These are phyloP conservation scores for Ilyonectria mors-panacis DNA, from an alignment of 2,329 filamentous ascomycete genomes.

Conservation along the genomic window DNA sequence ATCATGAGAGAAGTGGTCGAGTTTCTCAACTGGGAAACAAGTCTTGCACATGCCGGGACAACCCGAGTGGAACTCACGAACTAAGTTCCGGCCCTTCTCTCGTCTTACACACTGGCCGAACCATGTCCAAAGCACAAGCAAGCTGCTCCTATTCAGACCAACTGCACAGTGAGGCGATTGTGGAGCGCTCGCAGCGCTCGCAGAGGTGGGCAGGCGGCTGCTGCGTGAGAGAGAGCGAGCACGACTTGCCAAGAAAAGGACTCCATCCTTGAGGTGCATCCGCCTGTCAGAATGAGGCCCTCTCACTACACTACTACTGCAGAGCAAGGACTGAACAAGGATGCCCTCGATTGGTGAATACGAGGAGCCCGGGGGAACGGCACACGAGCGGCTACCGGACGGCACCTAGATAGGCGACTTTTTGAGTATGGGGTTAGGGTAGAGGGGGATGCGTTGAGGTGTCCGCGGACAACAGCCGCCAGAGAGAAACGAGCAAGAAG, in stretches of 20 bases:
- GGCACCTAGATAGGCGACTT: conserved; percentile 24
- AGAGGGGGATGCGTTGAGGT: background rate
- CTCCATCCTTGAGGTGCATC: conserved; percentile 23
- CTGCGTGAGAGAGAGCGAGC: conserved; percentile 15
- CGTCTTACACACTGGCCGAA: conserved; percentile 25
- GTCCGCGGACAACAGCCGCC: background rate
- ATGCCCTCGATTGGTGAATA: conserved; percentile 29
- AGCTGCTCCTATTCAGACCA: conserved; percentile 11
- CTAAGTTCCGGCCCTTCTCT: conserved; percentile 12
- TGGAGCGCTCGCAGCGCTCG: conserved; percentile 28
- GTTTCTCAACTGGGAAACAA: conserved; percentile 1
- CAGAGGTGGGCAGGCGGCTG: conserved; percentile 26
- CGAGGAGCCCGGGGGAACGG: conserved; percentile 29
- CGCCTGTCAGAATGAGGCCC: conserved; percentile 22
- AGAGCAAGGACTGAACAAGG: conserved; percentile 22
- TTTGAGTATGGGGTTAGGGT: conserved; percentile 22
- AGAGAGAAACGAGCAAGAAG: conserved; percentile 10
- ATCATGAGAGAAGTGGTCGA: conserved; percentile 9
- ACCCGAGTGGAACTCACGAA: conserved; percentile 19
- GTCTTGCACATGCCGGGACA: background rate
- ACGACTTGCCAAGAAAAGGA: background rate
- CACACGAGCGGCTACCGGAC: conserved; percentile 22
- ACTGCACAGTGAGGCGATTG: conserved; percentile 20
- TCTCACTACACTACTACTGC: conserved; percentile 16
- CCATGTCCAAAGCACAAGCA: conserved; percentile 18